Base-by-base conservation (phyloP, 2,329 filamentous ascomycete genomes). In the Colletotrichum sansevieriae region DNA sequence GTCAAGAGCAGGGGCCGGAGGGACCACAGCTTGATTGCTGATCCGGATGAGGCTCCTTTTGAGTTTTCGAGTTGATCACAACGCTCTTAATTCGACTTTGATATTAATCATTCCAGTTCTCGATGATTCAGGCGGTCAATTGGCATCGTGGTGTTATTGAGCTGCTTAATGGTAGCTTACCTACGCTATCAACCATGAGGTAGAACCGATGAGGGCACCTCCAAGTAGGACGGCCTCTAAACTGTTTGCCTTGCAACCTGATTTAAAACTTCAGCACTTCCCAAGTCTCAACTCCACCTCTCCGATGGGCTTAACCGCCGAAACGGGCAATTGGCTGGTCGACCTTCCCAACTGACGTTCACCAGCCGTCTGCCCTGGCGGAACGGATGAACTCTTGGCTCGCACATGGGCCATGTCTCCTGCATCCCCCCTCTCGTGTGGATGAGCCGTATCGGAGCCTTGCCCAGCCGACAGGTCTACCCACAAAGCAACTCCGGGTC, bases 381-480 rank as follows among this genome's bases (percentile, higher is more conserved):
- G 52, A n/a, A 57, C 58, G 44, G 63, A 62, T 15, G 57, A 62
- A 68, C 63, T 35, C 51, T 63, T 70, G 63, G 56, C 66, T 59
- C 41, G 57, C 63, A 56, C 63, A 33, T 44, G 35, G 20, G 11
- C 15, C 43, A 49, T 13, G 29, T 37, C 63, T 37, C 35, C 39
- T 58, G 55, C 22, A 39, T 55, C 25, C 25, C 49, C 37, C 64
- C 44, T 46, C n/a, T 35, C 39, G 35, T 39, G 43, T 44, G 55
- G 63, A 15, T 5, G 33, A 44, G 51, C 52, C 60, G 18, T 29
- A 13, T 47, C 67, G 67, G 67, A 49, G 44, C 3, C 13, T 46
- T 25, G 25, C 6, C 20, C 25, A 68, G 52, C 67, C 67, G 67
- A 68, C n/a, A n/a, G 37, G 6, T 22, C 51, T 12, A 35, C 20